A percentile compares a stretch with the other conserved stretches of the same genome.
phyloP scores from a whole-genome alignment of 495 filamentous ascomycete genomes.

The Lophiostoma macrostomum region DNA sequence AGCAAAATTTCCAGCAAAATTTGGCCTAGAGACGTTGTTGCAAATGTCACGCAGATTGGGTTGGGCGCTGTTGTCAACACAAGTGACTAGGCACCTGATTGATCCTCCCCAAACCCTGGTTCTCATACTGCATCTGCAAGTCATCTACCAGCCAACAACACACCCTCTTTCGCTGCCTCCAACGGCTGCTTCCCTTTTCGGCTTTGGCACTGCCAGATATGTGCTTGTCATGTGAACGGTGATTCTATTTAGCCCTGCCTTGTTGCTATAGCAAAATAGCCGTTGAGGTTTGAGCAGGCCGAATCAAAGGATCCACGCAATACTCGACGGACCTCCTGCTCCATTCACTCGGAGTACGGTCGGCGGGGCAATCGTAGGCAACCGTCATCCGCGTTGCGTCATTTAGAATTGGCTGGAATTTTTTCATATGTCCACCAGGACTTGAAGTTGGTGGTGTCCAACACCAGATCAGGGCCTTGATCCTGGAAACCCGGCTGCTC shows the following conservation, averaged over 20 bases:
- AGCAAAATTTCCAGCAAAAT: conserved; percentile 18
- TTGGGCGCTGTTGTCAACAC: not conserved
- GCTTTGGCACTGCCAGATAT: not conserved
- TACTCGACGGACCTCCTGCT: not conserved
- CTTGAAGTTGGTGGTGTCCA: no score
- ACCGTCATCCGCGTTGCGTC: no score
- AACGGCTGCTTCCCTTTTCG: conserved; percentile 8
- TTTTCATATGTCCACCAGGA: no score
- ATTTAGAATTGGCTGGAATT: no score
- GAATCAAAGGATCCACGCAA: conserved; percentile 9
- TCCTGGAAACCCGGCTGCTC: no score
- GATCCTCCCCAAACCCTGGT: not conserved
- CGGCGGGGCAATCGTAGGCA: not conserved
- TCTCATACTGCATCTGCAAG: conserved; percentile 5
- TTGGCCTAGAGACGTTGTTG: conserved; percentile 5
- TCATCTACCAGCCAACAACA: conserved; percentile 10
- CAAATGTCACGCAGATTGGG: not conserved
- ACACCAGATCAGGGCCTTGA: no score
- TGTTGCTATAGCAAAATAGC: conserved; percentile 4
- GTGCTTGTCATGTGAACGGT: not conserved
- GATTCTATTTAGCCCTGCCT: conserved; percentile 16
- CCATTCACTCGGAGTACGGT: not conserved
- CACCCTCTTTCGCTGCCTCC: conserved; percentile 3
- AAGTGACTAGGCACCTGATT: conserved; percentile 9
- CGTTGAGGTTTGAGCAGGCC: conserved; percentile 2